Evolutionary conservation across 805 yeast genomes (phyloP), one percentile per base, ranked within the genome.

Genomic region (Candida ponderosae): DNA sequence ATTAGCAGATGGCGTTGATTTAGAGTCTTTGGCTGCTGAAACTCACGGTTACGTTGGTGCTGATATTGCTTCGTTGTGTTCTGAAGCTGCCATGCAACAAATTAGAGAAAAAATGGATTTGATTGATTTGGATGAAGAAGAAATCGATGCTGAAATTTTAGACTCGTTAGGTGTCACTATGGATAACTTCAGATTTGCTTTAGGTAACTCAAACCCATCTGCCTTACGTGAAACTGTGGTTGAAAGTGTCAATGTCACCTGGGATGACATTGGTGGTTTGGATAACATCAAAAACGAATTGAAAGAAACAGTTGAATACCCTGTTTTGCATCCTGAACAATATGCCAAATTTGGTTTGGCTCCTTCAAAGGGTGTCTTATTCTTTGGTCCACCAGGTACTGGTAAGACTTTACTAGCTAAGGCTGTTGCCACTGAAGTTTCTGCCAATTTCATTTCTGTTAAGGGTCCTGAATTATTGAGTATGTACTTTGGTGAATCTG

Each of bases 41-140:
- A 93, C 98, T 29, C 99, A 94, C 60, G 99, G 99, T 70, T 93
- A 89, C 57, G 99, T 93, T 42, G 99, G 99, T 71, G 96, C 97
- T 35, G 99, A 93, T 76, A 72, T 93, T 54, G 98, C 98, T 2
- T 89, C 97, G 7, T 72, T 93, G 57, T 93, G 98, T 74, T 88
- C 97, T n/a, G 99, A 94, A 69, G 98, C 98, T 47, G 99, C 98
- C 41, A 93, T 93, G 98, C 98, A 93, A 74, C 98, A 94, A 72
- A 93, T 93, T 57, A 86, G 98, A 68, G 99, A 93, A 68, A 93
- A 93, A 78, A 89, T 93, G 97, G 98, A 93, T 57, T 72, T 93
- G 47, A 93, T 94, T 51, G 97, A 90, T 57, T 72, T 89, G 50
- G 97, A 89, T 44, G 95, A 88, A 63, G 97, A 89, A 45, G 93